phyloP scores from a whole-genome alignment of 306 rosid species.

The Lathyrus sativus region DNA sequence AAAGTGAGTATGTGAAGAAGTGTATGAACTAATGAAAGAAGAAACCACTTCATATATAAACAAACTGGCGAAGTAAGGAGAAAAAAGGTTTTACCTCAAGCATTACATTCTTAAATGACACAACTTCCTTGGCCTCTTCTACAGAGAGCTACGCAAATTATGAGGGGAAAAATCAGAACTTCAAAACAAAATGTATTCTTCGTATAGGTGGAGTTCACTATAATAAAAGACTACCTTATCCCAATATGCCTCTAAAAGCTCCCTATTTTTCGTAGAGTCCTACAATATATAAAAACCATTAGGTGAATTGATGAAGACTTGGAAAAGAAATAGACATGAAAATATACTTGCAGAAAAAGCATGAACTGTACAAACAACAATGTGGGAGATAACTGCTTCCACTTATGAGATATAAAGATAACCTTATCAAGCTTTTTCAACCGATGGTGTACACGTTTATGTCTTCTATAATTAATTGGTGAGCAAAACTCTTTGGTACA shows the following conservation, averaged over 20 bases:
- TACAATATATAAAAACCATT: slow-evolving; percentile 49
- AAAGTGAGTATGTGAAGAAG: slow-evolving; percentile 17
- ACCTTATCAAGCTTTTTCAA: slow-evolving; percentile 90
- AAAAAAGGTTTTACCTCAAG: slow-evolving; percentile 59
- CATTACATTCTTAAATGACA: slow-evolving; percentile 63
- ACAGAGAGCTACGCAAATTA: slow-evolving; percentile 61
- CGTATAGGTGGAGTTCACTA: slow-evolving; percentile 30
- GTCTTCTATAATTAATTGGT: slow-evolving; percentile 85
- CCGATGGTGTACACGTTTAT: slow-evolving; percentile 77
- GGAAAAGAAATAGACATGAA: slow-evolving; percentile 32
- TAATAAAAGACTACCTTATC: slow-evolving; percentile 69
- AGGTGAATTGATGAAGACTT: slow-evolving; percentile 29
- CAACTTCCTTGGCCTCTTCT: slow-evolving; percentile 77
- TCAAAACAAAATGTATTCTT: not conserved
- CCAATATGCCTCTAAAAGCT: slow-evolving; percentile 80
- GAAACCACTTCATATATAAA: slow-evolving; percentile 9
- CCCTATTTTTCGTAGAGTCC: slow-evolving; percentile 74
- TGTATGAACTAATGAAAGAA: slow-evolving; percentile 14
- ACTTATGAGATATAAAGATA: slow-evolving; percentile 27
- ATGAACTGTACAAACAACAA: not conserved
- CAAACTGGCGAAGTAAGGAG: slow-evolving; percentile 29
- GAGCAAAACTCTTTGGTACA: slow-evolving; percentile 88
- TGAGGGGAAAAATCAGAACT: slow-evolving; percentile 36
- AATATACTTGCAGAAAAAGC: slow-evolving; percentile 12
- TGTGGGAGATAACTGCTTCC: slow-evolving; percentile 12